phyloP scores from a whole-genome alignment of 1,284 basidiomycete species.

The Spongiforma sp. region DNA sequence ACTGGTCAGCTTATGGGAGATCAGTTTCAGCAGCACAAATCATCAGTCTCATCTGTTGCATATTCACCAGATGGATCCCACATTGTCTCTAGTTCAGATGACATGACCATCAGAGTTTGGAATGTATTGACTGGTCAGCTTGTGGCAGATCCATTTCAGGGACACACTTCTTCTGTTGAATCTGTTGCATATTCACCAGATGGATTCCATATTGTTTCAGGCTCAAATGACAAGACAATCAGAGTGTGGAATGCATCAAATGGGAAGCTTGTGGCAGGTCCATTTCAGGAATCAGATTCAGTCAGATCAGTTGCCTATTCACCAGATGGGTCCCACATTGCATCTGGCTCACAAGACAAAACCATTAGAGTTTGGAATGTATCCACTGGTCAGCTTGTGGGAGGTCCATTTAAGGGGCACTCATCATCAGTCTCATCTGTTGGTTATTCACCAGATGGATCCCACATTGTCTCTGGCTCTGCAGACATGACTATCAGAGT shows the following conservation, averaged over 20 bases:
- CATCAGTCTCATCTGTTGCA: no score
- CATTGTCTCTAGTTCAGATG: background rate
- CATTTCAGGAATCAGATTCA: background rate
- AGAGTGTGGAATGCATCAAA: background rate
- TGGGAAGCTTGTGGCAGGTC: background rate
- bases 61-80: background rate
- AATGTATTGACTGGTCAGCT: background rate
- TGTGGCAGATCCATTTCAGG: background rate
- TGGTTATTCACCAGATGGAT: background rate
- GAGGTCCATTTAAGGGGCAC: background rate
- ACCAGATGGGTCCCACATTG: background rate
- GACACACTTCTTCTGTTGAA: background rate
- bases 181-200: background rate
- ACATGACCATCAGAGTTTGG: background rate
- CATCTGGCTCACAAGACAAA: background rate
- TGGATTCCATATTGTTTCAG: background rate
- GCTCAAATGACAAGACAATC: background rate
- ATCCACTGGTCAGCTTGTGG: background rate
- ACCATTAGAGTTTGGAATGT: background rate
- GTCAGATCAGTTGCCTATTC: background rate
- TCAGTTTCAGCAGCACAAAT: no score
- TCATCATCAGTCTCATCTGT: background rate
- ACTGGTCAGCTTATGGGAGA: no score
- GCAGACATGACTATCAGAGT: background rate
- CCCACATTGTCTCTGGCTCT: background rate